These are phyloP conservation scores for Hypoxylon sp. DNA, from an alignment of 2,329 filamentous ascomycete genomes.

Conservation along the genomic window DNA sequence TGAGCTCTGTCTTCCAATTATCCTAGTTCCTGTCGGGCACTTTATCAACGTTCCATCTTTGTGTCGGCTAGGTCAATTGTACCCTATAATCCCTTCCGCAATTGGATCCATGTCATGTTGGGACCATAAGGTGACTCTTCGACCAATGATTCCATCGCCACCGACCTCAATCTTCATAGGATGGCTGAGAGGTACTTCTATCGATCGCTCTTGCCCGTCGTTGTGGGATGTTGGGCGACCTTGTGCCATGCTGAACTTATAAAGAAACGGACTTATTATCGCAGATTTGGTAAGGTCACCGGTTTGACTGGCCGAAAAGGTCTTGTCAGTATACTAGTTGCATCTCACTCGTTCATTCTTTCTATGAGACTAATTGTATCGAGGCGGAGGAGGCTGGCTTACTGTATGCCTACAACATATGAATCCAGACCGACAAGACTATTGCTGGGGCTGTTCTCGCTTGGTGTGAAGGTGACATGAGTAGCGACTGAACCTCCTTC, in stretches of 20 bases:
- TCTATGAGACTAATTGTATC: neutral
- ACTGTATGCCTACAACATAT: constrained; percentile 60
- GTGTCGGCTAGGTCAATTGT: constrained; percentile 53
- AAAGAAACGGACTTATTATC: constrained; percentile 59
- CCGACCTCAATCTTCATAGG: constrained; percentile 61
- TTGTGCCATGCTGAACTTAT: constrained; percentile 53
- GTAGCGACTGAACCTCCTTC: constrained; percentile 55
- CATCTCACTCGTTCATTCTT: neutral
- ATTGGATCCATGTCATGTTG: constrained; percentile 49
- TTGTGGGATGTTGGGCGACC: constrained; percentile 8
- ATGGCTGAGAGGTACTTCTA: constrained; percentile 54
- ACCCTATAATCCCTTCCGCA: constrained; percentile 65
- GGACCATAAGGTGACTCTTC: constrained; percentile 59
- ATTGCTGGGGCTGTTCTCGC: constrained; percentile 36
- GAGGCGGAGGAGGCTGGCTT: constrained; percentile 36
- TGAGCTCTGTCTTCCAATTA: neutral
- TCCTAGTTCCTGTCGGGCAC: neutral
- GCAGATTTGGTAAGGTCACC: constrained; percentile 59
- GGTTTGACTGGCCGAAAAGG: constrained; percentile 50
- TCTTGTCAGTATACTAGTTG: constrained; percentile 25
- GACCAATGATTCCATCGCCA: constrained; percentile 61
- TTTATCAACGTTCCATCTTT: neutral
- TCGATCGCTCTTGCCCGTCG: constrained; percentile 23
- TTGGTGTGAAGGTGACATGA: constrained; percentile 58
- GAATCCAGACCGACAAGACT: constrained; percentile 46